These are phyloP conservation scores for Irpex rosettiformis DNA, from an alignment of 1,284 basidiomycete genomes.

Conservation along the genomic window DNA sequence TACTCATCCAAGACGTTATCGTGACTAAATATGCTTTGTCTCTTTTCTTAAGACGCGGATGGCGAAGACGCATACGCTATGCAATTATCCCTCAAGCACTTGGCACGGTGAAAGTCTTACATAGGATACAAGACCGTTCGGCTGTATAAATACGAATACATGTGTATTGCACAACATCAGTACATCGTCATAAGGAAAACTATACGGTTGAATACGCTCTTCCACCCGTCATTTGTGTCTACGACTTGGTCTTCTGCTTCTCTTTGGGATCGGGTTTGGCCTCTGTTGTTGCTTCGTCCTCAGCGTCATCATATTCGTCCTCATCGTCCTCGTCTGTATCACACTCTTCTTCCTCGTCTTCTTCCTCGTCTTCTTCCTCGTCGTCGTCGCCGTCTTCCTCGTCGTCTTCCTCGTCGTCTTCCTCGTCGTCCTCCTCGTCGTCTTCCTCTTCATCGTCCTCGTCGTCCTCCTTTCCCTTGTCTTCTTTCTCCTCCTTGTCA, in stretches of 20 bases:
- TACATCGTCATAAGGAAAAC: too few relatives aligned
- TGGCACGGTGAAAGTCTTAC: constrained; percentile 18
- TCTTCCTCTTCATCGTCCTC: neutral
- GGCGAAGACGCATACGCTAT: constrained; percentile 93
- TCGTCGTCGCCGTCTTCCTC: neutral
- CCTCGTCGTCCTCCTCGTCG: constrained; percentile 5
- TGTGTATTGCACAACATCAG: constrained; percentile 1
- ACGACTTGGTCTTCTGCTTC: neutral
- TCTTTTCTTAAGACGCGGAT: constrained; percentile 67
- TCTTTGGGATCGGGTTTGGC: neutral
- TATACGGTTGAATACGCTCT: too few relatives aligned
- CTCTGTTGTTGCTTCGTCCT: neutral
- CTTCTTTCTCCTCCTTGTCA: neutral
- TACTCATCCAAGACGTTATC: neutral
- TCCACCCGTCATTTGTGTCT: neutral
- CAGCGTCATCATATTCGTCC: neutral
- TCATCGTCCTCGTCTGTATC: constrained; percentile 8
- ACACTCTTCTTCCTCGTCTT: constrained; percentile 7
- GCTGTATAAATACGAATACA: constrained; percentile 6
- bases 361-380: neutral
- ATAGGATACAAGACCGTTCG: neutral
- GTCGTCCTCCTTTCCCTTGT: neutral
- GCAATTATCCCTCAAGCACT: constrained; percentile 58
- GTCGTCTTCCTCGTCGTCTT: constrained; percentile 4
- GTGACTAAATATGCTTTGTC: constrained; percentile 2